Base-by-base conservation (phyloP, 2,329 filamentous ascomycete species). In the Penicillium palitans region DNA sequence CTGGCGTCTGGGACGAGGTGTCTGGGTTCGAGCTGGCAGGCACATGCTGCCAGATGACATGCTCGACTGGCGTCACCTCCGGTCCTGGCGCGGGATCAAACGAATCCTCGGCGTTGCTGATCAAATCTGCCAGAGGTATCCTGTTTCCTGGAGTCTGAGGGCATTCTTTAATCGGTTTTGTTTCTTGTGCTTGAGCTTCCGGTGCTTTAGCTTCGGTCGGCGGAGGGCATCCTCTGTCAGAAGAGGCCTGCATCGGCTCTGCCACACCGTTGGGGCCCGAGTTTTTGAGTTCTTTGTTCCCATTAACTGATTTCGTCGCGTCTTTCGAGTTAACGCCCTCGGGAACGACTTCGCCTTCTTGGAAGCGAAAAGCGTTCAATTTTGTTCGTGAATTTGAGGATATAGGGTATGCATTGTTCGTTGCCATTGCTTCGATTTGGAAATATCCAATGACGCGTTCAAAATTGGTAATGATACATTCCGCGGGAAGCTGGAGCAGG, bases 91-190 rank as follows among this genome's bases (percentile, higher is more conserved):
- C 75, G 57, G 77, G 76, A 63, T 78, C 80, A 39, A 79, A 76
- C 10, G 78, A 78, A 66, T 86, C 83, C 69, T 87, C 84, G 48
- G 80, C 80, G 68, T 86, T 85, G 61, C 83, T 83, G 46, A 87
- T 84, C 33, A 87, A 74, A 61, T 87, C 84, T 33, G 83, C 83
- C 13, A 87, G 74, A 25, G 84, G 83, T 40, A 87, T 79, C 55
- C 83, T 76, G 44, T 84, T 82, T 25, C 80, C 81, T 2, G 85
- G 84, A 15, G 85, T 87, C 41, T 84, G 84, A 3, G 85, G 85
- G 50, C 76, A 77, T 58, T 76, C 74, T 52, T 72, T 75, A 50
- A 58, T 53, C 1, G 60, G 60, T 42, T 70, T 74, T 8, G 59
- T 10, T 40, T 76, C 72, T 46, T 66, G 61, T 33, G 49, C 42